Percentiles rank a stretch among this genome's conserved stretches.
phyloP scores from a whole-genome alignment of 164 flowering plant genomes.

The Kingdonia uniflora region DNA sequence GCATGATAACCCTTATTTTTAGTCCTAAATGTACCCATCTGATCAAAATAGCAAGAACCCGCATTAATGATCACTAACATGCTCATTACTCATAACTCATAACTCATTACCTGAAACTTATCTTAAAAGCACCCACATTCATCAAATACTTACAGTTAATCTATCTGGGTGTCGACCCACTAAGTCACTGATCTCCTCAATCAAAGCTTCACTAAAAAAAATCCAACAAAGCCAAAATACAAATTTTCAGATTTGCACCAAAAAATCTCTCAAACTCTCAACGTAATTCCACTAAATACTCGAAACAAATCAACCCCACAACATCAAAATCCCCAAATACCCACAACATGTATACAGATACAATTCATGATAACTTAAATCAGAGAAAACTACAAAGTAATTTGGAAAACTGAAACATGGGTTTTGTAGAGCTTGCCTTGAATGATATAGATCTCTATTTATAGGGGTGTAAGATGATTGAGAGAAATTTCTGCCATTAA shows the following conservation, averaged over 20 bases:
- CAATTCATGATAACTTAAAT: neutral
- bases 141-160: too few relatives aligned
- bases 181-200: slow-evolving; percentile 52
- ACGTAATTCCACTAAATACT: too few relatives aligned
- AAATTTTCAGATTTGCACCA: too few relatives aligned
- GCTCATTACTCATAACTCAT: too few relatives aligned
- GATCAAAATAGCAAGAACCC: slow-evolving; percentile 9
- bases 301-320: too few relatives aligned
- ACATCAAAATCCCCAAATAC: too few relatives aligned
- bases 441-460: slow-evolving; percentile 63
- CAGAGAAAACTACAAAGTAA: neutral
- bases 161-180: slow-evolving; percentile 69
- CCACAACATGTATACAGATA: too few relatives aligned
- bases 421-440: slow-evolving; percentile 16
- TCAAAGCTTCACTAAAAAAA: slow-evolving; percentile 43
- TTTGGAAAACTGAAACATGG: neutral
- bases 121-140: too few relatives aligned
- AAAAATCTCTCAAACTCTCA: too few relatives aligned
- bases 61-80: too few relatives aligned
- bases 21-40: slow-evolving; percentile 56
- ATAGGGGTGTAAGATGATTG: slow-evolving; percentile 25
- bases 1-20: slow-evolving; percentile 67
- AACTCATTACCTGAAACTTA: too few relatives aligned
- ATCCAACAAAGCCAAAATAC: neutral
- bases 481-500: slow-evolving; percentile 20